Percentiles rank a stretch among this genome's conserved stretches.
phyloP scores from a whole-genome alignment of 2,329 filamentous ascomycete species.

The Hypoxylon sp. region DNA sequence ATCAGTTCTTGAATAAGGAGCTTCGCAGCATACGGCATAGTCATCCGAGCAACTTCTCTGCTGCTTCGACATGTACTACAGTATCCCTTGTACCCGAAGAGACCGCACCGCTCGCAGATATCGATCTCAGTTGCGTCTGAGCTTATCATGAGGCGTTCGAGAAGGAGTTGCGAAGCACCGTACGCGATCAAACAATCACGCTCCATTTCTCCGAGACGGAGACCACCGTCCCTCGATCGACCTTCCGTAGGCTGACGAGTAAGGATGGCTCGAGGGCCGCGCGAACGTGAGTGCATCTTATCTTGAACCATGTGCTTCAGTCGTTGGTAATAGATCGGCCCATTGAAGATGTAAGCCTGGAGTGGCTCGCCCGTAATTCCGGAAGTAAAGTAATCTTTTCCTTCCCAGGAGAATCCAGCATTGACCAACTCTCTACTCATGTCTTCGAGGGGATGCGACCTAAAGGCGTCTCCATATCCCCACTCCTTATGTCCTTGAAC shows the following conservation, averaged over 20 bases:
- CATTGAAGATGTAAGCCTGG: constrained; percentile 97
- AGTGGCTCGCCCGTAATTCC: constrained; percentile 95
- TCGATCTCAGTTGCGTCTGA: constrained; percentile 93
- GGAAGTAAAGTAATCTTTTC: constrained; percentile 96
- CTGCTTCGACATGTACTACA: constrained; percentile 93
- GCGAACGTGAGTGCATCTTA: constrained; percentile 97
- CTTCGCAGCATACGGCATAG: constrained; percentile 97
- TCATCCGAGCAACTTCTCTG: constrained; percentile 89
- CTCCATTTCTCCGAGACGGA: constrained; percentile 98
- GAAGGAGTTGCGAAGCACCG: constrained; percentile 89
- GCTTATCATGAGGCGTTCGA: constrained; percentile 94
- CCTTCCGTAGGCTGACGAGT: constrained; percentile 97
- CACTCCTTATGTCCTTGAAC: constrained; percentile 89
- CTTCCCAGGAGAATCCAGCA: constrained; percentile 94
- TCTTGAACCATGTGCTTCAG: constrained; percentile 99
- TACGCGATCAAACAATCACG: constrained; percentile 98
- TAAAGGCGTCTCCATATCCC: constrained; percentile 84
- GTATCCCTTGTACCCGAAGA: constrained; percentile 96
- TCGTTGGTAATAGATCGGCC: constrained; percentile 99
- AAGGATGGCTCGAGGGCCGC: constrained; percentile 90
- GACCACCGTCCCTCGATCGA: constrained; percentile 89
- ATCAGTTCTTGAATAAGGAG: constrained; percentile 94
- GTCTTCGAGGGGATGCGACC: constrained; percentile 86
- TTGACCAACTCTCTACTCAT: constrained; percentile 89
- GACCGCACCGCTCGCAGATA: constrained; percentile 92